phyloP scores from a whole-genome alignment of 164 flowering plant genomes.

The Pachysandra terminalis region DNA sequence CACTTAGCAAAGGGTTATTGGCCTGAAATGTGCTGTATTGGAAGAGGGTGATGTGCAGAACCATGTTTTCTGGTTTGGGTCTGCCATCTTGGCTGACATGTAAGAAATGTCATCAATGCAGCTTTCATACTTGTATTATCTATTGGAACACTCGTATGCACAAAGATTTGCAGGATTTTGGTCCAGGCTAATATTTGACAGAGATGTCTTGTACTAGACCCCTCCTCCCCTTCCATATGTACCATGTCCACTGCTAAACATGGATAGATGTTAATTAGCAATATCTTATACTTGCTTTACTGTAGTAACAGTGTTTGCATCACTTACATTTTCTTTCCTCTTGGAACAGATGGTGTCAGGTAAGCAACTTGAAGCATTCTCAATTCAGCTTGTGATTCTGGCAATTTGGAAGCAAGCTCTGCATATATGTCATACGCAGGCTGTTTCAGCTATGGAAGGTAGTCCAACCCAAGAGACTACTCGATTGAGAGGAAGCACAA shows the following conservation, averaged over 20 bases:
- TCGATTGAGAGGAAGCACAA: constrained; percentile 34
- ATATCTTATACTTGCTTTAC: background rate
- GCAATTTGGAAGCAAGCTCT: constrained; percentile 98
- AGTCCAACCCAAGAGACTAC: constrained; percentile 56
- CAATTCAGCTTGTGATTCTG: constrained; percentile 89
- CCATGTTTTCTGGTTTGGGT: no score
- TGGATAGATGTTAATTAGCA: background rate
- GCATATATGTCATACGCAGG: constrained; percentile 88
- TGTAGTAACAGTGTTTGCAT: background rate
- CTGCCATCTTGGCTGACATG: no score
- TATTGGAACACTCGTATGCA: no score
- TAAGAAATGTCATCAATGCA: no score
- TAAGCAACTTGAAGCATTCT: constrained; percentile 81
- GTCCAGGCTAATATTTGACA: no score
- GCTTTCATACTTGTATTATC: no score
- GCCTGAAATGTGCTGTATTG: no score
- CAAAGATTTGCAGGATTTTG: no score
- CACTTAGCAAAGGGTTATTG: no score
- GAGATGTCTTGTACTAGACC: no score
- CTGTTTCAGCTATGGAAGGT: constrained; percentile 80
- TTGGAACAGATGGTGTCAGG: constrained; percentile 45
- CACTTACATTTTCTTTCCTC: background rate
- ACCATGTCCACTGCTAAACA: background rate
- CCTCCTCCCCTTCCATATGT: background rate
- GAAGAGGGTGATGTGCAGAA: no score